Evolutionary conservation across 768 basidiomycete species (phyloP).

Genomic region (Boletus fagicola): DNA sequence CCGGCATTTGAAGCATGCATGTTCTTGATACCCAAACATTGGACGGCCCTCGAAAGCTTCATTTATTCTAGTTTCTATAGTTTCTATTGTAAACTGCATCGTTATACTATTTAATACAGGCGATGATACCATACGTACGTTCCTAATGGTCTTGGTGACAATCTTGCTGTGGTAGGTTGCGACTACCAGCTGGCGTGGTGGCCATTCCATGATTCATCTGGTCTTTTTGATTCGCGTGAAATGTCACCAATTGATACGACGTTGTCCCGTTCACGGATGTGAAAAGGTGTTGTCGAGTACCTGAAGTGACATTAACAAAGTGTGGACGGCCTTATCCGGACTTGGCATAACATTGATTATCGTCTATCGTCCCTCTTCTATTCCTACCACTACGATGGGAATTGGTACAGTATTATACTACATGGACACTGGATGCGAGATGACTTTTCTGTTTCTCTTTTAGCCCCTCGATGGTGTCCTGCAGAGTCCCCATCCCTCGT

Average conservation of each 20-base stretch:
- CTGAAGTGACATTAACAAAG: conserved; percentile 4
- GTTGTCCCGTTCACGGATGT: neutral
- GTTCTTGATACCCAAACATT: conserved; percentile 24
- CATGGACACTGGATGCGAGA: neutral
- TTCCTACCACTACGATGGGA: too few relatives aligned
- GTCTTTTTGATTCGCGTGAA: neutral
- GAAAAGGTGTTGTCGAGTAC: neutral
- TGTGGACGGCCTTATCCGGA: too few relatives aligned
- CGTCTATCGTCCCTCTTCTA: too few relatives aligned
- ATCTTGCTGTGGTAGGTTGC: neutral
- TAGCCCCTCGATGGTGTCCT: conserved; percentile 5
- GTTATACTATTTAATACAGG: conserved; percentile 9
- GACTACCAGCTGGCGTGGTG: too few relatives aligned
- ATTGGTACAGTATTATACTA: too few relatives aligned
- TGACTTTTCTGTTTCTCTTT: neutral
- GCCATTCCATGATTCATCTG: neutral
- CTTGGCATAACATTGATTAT: too few relatives aligned
- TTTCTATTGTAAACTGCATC: conserved; percentile 25
- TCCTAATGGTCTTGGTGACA: neutral
- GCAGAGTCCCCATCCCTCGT: conserved; percentile 6
- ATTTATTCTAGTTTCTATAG: conserved; percentile 29
- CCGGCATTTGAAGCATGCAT: conserved; percentile 1
- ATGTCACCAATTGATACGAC: too few relatives aligned
- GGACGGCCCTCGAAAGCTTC: conserved; percentile 14
- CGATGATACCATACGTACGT: conserved; percentile 11